phyloP scores from a whole-genome alignment of 139 green algal species.

The Chlorella sp. region DNA sequence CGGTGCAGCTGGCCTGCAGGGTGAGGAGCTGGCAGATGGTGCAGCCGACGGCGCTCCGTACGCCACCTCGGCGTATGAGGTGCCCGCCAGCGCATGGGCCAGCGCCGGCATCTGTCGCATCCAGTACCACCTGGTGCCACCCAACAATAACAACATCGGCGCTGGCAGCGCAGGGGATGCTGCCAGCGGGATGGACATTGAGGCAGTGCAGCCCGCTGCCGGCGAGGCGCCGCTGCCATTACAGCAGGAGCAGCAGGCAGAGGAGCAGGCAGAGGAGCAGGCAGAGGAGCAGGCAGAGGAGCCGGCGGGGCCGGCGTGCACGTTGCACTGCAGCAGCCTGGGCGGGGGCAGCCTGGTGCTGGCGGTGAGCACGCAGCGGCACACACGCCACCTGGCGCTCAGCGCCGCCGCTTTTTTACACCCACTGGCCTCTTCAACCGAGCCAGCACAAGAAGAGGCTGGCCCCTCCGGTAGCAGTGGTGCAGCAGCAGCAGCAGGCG shows the following conservation, averaged over 20 bases:
- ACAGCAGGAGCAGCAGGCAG: neutral
- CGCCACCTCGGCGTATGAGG: neutral
- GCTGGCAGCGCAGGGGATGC: neutral
- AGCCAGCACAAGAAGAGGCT: neutral
- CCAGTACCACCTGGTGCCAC: neutral
- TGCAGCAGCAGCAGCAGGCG: neutral
- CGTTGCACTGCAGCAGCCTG: conserved; percentile 44
- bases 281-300: neutral
- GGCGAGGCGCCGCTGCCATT: no score
- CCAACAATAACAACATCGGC: neutral
- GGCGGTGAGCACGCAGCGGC: neutral
- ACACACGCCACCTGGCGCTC: conserved; percentile 14
- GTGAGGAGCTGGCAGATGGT: neutral
- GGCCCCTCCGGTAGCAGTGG: neutral
- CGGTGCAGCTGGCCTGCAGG: neutral
- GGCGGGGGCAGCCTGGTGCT: conserved; percentile 11
- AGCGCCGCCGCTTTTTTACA: neutral
- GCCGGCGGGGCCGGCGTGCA: neutral
- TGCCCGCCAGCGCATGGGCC: conserved; percentile 7
- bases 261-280: neutral
- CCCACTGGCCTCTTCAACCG: neutral
- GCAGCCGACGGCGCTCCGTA: neutral
- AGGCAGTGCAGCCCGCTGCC: no score
- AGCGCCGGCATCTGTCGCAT: neutral
- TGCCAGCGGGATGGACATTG: neutral